Evolutionary conservation across 1,139 yeast species (phyloP).

Genomic region (Dujonia santamariae): DNA sequence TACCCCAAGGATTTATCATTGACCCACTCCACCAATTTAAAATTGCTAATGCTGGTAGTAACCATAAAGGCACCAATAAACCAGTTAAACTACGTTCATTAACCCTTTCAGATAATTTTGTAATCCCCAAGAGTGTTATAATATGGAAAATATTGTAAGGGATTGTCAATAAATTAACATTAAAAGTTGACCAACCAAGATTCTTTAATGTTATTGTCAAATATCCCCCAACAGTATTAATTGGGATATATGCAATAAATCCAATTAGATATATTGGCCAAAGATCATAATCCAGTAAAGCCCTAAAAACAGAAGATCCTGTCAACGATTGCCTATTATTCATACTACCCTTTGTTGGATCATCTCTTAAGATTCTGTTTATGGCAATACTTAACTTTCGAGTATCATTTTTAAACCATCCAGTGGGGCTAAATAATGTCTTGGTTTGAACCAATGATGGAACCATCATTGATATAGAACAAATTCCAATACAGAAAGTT

Average conservation of each 20-base stretch:
- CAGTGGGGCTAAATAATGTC: constrained; percentile 46
- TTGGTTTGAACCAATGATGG: constrained; percentile 59
- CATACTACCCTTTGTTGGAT: constrained; percentile 69
- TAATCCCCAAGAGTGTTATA: constrained; percentile 32
- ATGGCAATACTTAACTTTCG: constrained; percentile 62
- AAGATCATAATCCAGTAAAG: constrained; percentile 52
- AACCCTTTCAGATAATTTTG: constrained; percentile 39
- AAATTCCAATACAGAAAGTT: constrained; percentile 54
- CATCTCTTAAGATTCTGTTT: constrained; percentile 62
- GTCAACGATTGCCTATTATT: constrained; percentile 57
- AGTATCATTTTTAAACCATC: constrained; percentile 54
- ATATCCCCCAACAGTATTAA: constrained; percentile 43
- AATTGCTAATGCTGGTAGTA: constrained; percentile 35
- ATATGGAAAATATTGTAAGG: constrained; percentile 44
- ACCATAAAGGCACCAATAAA: constrained; percentile 35
- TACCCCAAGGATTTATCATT: constrained; percentile 46
- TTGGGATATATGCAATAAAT: constrained; percentile 42
- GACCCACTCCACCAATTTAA: constrained; percentile 53
- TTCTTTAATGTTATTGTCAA: constrained; percentile 48
- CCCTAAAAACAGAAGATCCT: constrained; percentile 31
- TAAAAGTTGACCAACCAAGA: constrained; percentile 55
- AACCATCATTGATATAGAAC: constrained; percentile 55
- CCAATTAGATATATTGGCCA: constrained; percentile 60
- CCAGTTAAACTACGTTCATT: constrained; percentile 33
- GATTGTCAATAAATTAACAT: constrained; percentile 53